Percentiles rank a stretch among this genome's conserved stretches.
Evolutionary conservation across 2,329 filamentous ascomycete species (phyloP).

Genomic region (Xylaria arbuscula): DNA sequence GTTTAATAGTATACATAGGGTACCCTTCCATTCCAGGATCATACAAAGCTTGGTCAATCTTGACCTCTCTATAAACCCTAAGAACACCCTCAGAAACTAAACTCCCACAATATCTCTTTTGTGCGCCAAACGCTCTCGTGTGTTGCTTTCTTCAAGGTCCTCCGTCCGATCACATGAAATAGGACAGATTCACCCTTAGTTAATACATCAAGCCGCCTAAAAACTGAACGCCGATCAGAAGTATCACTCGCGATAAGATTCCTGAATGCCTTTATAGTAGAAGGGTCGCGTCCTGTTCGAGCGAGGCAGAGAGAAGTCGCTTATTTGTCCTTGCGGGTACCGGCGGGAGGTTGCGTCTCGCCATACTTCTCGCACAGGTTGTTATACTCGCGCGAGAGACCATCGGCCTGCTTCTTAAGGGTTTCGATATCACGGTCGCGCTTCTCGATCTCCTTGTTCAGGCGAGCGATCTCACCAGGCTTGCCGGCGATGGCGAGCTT

Average conservation of each 20-base stretch:
- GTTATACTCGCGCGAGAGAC: conserved; percentile 86
- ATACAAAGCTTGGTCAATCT: conserved; percentile 1
- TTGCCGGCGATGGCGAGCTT: conserved; percentile 79
- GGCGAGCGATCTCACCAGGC: conserved; percentile 76
- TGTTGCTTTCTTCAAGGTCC: background rate
- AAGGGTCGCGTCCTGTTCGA: background rate
- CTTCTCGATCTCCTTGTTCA: conserved; percentile 77
- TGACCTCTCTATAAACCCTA: background rate
- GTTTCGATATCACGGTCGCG: conserved; percentile 87
- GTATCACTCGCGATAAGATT: conserved; percentile 14
- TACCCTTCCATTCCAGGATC: background rate
- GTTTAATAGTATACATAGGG: conserved; percentile 19
- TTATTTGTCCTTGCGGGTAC: conserved; percentile 69
- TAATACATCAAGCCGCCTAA: conserved; percentile 1
- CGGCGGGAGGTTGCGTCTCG: conserved; percentile 61
- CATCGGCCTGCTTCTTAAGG: conserved; percentile 91
- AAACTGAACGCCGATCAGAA: conserved; percentile 14
- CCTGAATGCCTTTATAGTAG: conserved; percentile 1
- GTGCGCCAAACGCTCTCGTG: background rate
- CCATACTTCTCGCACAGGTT: conserved; percentile 85
- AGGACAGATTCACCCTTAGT: background rate
- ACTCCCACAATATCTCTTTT: background rate
- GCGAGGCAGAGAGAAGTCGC: conserved; percentile 1
- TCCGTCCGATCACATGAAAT: conserved; percentile 3
- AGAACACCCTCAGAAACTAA: conserved; percentile 9